Conservation (phyloP, 2,329 filamentous ascomycete genomes). For the Penicillium sp. region DNA sequence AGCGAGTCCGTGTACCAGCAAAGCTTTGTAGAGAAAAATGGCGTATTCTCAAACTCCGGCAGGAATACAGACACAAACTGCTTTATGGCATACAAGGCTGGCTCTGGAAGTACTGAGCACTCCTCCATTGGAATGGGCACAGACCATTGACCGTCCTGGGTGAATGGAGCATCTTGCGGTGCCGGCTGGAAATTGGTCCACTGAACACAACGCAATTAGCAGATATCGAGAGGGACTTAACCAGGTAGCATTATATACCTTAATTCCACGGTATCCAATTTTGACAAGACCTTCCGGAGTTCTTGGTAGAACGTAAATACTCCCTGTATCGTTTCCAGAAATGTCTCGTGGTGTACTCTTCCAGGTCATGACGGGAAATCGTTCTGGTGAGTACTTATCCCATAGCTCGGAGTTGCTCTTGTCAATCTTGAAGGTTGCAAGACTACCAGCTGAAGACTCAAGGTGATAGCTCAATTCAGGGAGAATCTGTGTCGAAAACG, state of each 20-base stretch:
- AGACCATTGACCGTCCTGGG: conserved; percentile 33
- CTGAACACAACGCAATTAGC: conserved; percentile 12
- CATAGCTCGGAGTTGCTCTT: conserved; percentile 22
- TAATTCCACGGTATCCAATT: conserved; percentile 31
- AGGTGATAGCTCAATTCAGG: conserved; percentile 30
- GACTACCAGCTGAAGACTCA: conserved; percentile 31
- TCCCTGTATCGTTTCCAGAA: conserved; percentile 31
- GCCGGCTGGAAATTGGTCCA: conserved; percentile 35
- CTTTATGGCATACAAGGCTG: conserved; percentile 21
- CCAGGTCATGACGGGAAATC: conserved; percentile 35
- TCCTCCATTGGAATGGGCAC: conserved; percentile 27
- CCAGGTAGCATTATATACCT: conserved; percentile 12
- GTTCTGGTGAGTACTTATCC: conserved; percentile 35
- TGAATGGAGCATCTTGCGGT: conserved; percentile 27
- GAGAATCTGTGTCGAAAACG: conserved; percentile 33
- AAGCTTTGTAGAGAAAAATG: conserved; percentile 29
- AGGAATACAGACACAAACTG: conserved; percentile 25
- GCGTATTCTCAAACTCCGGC: conserved; percentile 25
- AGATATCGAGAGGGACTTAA: background rate
- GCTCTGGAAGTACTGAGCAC: conserved; percentile 19
- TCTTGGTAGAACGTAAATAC: conserved; percentile 30
- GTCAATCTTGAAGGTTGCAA: conserved; percentile 31
- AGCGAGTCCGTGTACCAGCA: conserved; percentile 41
- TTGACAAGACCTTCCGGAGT: conserved; percentile 29
- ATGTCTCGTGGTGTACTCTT: conserved; percentile 28